Conservation (phyloP, 106 monocot genomes). For the Acanthochlamys bracteata region DNA sequence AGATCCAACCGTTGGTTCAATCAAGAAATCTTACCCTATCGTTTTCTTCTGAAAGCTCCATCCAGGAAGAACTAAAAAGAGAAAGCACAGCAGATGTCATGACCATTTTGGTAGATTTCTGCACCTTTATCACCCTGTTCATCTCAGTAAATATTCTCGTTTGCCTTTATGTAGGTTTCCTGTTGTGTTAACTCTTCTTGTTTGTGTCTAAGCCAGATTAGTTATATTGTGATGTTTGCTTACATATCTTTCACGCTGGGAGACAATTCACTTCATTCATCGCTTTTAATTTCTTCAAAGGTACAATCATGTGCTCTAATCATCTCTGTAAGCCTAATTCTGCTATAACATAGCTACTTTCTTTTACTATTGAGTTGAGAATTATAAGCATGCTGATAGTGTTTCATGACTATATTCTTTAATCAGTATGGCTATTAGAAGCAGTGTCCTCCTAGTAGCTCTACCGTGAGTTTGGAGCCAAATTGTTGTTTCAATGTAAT, state of each 20-base stretch:
- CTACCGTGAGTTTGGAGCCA: too few relatives aligned
- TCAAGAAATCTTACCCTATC: slow-evolving; percentile 66
- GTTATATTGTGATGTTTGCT: slow-evolving; percentile 95
- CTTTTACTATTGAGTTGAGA: too few relatives aligned
- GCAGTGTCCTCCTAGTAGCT: too few relatives aligned
- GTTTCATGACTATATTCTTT: too few relatives aligned
- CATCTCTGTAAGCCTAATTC: too few relatives aligned
- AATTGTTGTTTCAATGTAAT: too few relatives aligned
- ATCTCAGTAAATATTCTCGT: too few relatives aligned
- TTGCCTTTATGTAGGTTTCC: too few relatives aligned
- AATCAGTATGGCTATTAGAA: too few relatives aligned
- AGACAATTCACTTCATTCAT: slow-evolving; percentile 34
- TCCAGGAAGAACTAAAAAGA: slow-evolving; percentile 91
- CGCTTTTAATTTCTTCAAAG: slow-evolving; percentile 80
- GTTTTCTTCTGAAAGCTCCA: slow-evolving; percentile 93
- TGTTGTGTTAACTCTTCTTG: background rate
- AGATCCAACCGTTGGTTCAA: slow-evolving; percentile 67
- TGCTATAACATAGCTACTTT: too few relatives aligned
- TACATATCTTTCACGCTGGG: slow-evolving; percentile 88
- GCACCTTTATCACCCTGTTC: too few relatives aligned
- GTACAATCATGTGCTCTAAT: slow-evolving; percentile 22
- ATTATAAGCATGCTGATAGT: too few relatives aligned
- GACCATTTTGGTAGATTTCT: slow-evolving; percentile 58
- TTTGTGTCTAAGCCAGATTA: slow-evolving; percentile 50
- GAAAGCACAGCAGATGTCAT: slow-evolving; percentile 89